These are phyloP conservation scores for Delitschia confertaspora DNA, from an alignment of 495 filamentous ascomycete species.

Conservation along the genomic window DNA sequence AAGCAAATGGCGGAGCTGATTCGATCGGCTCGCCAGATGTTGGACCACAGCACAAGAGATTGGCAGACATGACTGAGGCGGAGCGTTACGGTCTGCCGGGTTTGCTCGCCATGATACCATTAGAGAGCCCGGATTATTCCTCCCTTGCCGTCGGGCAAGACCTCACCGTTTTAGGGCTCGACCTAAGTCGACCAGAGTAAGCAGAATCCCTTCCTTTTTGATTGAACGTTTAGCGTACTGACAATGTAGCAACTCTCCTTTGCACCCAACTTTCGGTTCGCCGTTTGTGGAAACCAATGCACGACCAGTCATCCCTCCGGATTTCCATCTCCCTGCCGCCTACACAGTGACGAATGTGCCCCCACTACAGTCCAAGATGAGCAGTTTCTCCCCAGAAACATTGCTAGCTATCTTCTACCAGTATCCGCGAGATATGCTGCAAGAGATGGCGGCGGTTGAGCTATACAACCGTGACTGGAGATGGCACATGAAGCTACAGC, in stretches of 20 bases:
- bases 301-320: slow-evolving; percentile 58
- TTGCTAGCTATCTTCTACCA: slow-evolving; percentile 94
- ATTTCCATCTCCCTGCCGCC: slow-evolving; percentile 69
- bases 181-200: slow-evolving; percentile 72
- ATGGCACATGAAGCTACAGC: slow-evolving; percentile 79
- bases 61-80: slow-evolving; percentile 66
- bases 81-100: slow-evolving; percentile 79
- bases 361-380: slow-evolving; percentile 65
- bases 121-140: slow-evolving; percentile 66
- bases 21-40: slow-evolving; percentile 34
- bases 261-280: slow-evolving; percentile 57
- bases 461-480: slow-evolving; percentile 79
- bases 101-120: slow-evolving; percentile 67
- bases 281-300: slow-evolving; percentile 58
- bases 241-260: slow-evolving; percentile 40
- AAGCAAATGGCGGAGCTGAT: slow-evolving; percentile 40
- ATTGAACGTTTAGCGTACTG: slow-evolving; percentile 7
- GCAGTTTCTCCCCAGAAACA: slow-evolving; percentile 80
- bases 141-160: slow-evolving; percentile 71
- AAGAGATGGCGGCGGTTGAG: slow-evolving; percentile 75
- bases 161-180: slow-evolving; percentile 64
- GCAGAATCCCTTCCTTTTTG: slow-evolving; percentile 25
- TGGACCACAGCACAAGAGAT: slow-evolving; percentile 47
- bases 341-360: slow-evolving; percentile 85
- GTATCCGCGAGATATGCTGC: slow-evolving; percentile 72